Conservation (phyloP, 108 stramenopile genomes). For the Cyclotella baltica region DNA sequence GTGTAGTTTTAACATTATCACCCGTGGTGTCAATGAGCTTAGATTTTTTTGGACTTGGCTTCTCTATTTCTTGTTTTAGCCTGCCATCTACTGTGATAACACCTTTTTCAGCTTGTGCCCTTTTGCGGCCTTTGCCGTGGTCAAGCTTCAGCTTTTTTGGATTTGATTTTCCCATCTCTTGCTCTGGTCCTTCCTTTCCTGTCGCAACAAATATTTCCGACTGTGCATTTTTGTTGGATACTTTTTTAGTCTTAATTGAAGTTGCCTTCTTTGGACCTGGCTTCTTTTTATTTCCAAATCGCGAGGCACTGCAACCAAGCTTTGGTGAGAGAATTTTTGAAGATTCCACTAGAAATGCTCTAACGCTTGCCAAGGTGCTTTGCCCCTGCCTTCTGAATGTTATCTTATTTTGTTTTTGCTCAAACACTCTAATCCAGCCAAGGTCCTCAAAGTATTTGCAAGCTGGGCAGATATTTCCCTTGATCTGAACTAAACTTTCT, state of each 20-base stretch:
- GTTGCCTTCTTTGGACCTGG: too few species aligned
- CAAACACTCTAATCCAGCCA: not conserved
- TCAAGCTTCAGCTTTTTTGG: not conserved
- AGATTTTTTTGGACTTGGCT: too few species aligned
- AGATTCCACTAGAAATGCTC: not conserved
- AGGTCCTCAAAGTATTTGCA: constrained; percentile 14
- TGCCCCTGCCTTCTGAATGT: not conserved
- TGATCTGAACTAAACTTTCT: constrained; percentile 1
- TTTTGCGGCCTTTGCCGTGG: not conserved
- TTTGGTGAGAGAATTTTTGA: not conserved
- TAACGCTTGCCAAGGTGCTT: not conserved
- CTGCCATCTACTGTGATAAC: too few species aligned
- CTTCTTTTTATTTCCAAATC: not conserved
- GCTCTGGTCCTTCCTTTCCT: not conserved
- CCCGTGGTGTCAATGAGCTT: too few species aligned
- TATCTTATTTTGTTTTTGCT: not conserved
- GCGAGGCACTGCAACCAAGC: not conserved
- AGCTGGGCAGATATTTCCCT: constrained; percentile 11
- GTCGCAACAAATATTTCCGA: not conserved
- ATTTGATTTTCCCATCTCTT: not conserved
- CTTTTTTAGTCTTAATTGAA: not conserved
- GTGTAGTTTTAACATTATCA: too few species aligned
- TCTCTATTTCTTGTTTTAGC: too few species aligned
- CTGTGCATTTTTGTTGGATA: not conserved
- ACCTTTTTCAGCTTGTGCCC: not conserved